phyloP scores from a whole-genome alignment of 1,284 basidiomycete genomes.

The Apiotrichum akiyoshidainum region DNA sequence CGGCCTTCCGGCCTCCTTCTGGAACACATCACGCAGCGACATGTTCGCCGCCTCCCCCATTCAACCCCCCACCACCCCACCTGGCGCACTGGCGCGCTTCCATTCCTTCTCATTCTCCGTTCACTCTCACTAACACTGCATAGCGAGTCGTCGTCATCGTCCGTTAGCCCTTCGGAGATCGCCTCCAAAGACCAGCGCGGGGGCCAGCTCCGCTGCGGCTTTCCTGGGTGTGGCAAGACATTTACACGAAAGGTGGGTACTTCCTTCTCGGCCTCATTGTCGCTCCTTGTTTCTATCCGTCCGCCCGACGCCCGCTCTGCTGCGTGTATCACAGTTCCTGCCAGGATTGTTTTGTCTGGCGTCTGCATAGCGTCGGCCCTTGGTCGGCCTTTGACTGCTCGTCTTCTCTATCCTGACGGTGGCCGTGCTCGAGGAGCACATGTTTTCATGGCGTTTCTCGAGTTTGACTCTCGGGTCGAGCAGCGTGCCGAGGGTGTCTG shows the following conservation, averaged over 20 bases:
- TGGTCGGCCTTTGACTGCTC: neutral
- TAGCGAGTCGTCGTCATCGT: constrained; percentile 2
- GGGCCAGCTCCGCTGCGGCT: constrained; percentile 19
- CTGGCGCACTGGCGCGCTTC: neutral
- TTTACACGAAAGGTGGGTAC: constrained; percentile 43
- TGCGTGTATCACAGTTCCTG: neutral
- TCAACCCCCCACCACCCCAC: too few relatives aligned
- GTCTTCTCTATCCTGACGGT: neutral
- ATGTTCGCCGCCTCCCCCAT: neutral
- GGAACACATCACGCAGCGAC: too few relatives aligned
- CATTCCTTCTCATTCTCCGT: neutral
- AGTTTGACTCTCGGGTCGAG: neutral
- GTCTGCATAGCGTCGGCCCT: neutral
- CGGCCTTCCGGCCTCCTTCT: too few relatives aligned
- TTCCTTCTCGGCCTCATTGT: neutral
- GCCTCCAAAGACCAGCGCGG: neutral
- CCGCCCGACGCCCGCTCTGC: neutral
- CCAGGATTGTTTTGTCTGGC: neutral
- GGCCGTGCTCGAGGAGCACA: neutral
- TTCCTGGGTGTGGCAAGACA: constrained; percentile 33
- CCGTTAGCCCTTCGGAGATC: neutral
- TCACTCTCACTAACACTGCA: neutral
- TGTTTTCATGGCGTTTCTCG: neutral
- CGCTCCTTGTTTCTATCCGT: neutral
- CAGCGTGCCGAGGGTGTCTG: neutral